Evolutionary conservation across 2,329 filamentous ascomycete genomes (phyloP), one percentile per base, ranked within the genome.

Genomic region (Arthrobotrys conoides): DNA sequence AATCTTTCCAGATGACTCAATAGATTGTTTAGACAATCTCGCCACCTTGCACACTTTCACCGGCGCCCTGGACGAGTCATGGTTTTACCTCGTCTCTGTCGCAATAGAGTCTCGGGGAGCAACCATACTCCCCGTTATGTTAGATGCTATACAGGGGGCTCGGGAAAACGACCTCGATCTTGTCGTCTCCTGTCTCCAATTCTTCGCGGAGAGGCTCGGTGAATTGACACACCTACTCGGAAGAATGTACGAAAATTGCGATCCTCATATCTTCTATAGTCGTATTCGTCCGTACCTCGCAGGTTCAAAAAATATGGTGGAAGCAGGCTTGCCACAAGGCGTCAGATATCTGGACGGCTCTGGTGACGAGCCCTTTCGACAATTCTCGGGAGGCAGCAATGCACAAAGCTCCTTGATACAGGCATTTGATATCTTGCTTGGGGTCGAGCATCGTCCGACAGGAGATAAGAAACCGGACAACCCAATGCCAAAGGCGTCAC

Each of bases 361-460:
- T 10, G 91, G 90, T 27, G 87, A 86, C 12, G 88, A 90, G 36
- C 86, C 88, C 3, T 97, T 93, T 83, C 90, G 91, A 30, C 93
- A 97, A 83, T 97, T 94, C 84, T 92, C 92, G 79, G 96, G 96
- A 48, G 96, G 96, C 33, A 97, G 94, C 85, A 79, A 99, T 83
- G 96, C 96, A 0, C 96, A 99, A 85, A 97, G 93, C 87, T 97
- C 94, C 73, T 87, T 98, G 76, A 96, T 99, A 80, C 96, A 99
- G 82, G 97, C 98, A 86, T 98, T 98, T 83, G 96, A 99, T 84
- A 90, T 98, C 63, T 90, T 93, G 0, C 89, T 99, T 1, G 94
- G 94, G 51, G 89, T 99, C 66, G 91, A 96, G 83, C 96, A 99
- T 84, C 90, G 92, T 8, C 94, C 95, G 0, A 98, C 96, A 0